Percentiles rank a stretch among this genome's conserved stretches.
Evolutionary conservation across 352 stramenopile species (phyloP).

Genomic region (Thalassiosira ordinaria): DNA sequence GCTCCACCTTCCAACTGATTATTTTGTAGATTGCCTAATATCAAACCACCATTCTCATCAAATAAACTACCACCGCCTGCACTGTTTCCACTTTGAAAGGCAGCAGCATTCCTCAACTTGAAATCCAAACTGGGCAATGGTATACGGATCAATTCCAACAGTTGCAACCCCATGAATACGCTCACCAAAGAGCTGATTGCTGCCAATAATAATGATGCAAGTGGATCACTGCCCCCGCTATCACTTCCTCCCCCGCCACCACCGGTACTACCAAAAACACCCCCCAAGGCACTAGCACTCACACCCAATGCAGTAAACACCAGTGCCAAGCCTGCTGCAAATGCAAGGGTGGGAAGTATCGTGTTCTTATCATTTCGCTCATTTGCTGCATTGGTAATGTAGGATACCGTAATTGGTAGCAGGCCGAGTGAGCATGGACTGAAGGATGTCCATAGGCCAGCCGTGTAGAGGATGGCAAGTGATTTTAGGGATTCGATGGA

Average conservation of each 20-base stretch:
- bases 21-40: constrained; percentile 40
- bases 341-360: constrained; percentile 71
- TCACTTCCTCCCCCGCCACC: constrained; percentile 28
- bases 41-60: constrained; percentile 50
- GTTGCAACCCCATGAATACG: constrained; percentile 78
- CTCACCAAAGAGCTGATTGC: constrained; percentile 68
- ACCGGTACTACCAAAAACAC: constrained; percentile 70
- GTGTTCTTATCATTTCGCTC: constrained; percentile 69
- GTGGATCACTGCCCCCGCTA: constrained; percentile 4
- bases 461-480: constrained; percentile 74
- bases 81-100: constrained; percentile 16
- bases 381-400: constrained; percentile 71
- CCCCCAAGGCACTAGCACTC: constrained; percentile 65
- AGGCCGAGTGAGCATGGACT: constrained; percentile 77
- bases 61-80: constrained; percentile 44
- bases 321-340: constrained; percentile 67
- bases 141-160: constrained; percentile 76
- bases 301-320: constrained; percentile 80
- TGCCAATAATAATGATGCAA: constrained; percentile 36
- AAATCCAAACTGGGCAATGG: constrained; percentile 66
- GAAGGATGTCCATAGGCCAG: constrained; percentile 71
- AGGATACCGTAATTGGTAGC: constrained; percentile 76
- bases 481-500: constrained; percentile 21
- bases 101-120: constrained; percentile 19
- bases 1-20: constrained; percentile 37